Percentiles rank a stretch among this genome's conserved stretches.
Evolutionary conservation across 495 filamentous ascomycete genomes (phyloP).

Genomic region (Cenococcum geophilum): DNA sequence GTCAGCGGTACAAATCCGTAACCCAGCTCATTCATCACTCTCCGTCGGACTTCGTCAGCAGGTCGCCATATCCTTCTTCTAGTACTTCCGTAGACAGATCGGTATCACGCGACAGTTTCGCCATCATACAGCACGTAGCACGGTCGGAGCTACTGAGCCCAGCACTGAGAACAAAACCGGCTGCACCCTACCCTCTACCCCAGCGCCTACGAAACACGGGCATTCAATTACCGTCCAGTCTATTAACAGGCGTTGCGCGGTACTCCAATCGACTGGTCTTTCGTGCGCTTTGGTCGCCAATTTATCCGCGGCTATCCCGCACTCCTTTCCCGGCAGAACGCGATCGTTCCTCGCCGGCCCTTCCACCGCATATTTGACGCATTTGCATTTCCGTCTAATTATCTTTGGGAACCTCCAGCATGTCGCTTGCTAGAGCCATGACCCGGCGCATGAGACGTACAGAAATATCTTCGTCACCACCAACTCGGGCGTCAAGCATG

Average conservation of each 20-base stretch:
- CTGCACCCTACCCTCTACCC: neutral
- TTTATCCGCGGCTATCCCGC: conserved; percentile 31
- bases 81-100: too few relatives aligned
- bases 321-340: conserved; percentile 13
- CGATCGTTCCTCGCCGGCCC: conserved; percentile 22
- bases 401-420: conserved; percentile 40
- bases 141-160: neutral
- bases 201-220: conserved; percentile 8
- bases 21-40: neutral
- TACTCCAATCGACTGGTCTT: neutral
- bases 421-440: conserved; percentile 27
- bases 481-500: conserved; percentile 31
- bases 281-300: conserved; percentile 1
- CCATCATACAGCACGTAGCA: neutral
- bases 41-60: neutral
- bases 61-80: neutral
- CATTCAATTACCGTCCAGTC: neutral
- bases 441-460: conserved; percentile 28
- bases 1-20: conserved; percentile 13
- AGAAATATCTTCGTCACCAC: conserved; percentile 17
- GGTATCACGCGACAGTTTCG: neutral
- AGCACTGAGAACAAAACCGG: neutral
- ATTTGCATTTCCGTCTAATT: conserved; percentile 12
- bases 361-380: conserved; percentile 22
- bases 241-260: neutral